Evolutionary conservation across 2,329 filamentous ascomycete species (phyloP).

Genomic region (Apiospora aurea): DNA sequence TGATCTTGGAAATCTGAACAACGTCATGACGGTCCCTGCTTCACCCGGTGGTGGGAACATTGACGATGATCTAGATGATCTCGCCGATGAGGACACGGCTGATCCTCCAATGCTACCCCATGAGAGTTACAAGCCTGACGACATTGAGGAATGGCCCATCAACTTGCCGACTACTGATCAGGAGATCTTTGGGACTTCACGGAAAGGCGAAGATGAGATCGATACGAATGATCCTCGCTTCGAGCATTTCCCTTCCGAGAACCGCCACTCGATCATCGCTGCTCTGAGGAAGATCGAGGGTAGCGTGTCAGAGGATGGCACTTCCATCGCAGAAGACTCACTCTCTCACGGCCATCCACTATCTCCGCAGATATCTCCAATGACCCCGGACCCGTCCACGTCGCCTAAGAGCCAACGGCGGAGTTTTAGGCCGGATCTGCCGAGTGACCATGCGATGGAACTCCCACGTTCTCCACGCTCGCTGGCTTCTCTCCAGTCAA

Average conservation of each 20-base stretch:
- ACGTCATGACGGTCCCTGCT: conserved; percentile 47
- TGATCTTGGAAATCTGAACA: conserved; percentile 56
- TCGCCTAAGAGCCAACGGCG: conserved; percentile 15
- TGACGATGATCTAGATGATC: conserved; percentile 27
- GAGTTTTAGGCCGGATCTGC: not conserved
- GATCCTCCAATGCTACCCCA: conserved; percentile 33
- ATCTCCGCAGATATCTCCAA: conserved; percentile 30
- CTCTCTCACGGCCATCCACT: conserved; percentile 24
- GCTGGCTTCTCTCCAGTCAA: conserved; percentile 24
- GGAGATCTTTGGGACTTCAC: not conserved
- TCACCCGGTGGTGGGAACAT: conserved; percentile 20
- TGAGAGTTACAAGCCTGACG: conserved; percentile 30
- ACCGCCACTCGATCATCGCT: conserved; percentile 40
- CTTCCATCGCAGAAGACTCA: conserved; percentile 31
- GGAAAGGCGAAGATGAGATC: conserved; percentile 23
- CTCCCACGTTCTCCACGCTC: conserved; percentile 25
- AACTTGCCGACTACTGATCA: conserved; percentile 14
- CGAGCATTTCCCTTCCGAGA: conserved; percentile 41
- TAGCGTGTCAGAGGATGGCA: conserved; percentile 38
- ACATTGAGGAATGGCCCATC: conserved; percentile 24
- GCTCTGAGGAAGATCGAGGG: conserved; percentile 41
- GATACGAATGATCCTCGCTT: conserved; percentile 40
- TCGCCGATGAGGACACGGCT: conserved; percentile 29
- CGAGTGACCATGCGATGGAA: not conserved
- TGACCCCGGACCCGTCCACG: conserved; percentile 8